Base-by-base conservation (phyloP, 2,329 filamentous ascomycete species). In the Teratosphaeriaceae sp. region DNA sequence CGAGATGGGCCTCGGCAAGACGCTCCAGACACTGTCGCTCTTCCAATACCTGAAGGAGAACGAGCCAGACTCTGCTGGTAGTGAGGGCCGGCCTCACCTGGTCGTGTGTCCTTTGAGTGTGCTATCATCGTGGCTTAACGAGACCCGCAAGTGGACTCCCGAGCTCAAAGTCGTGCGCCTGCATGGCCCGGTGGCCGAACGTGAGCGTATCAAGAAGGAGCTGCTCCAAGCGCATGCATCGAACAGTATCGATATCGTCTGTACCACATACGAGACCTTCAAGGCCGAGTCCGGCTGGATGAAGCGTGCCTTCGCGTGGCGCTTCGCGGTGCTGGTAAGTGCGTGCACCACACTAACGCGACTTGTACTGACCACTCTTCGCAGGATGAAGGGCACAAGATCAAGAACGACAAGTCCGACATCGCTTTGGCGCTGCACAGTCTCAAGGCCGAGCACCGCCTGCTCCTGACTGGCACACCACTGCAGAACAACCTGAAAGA, bases 401-500 rank as follows among this genome's bases (percentile, higher is more conserved):
- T 74, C 47, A 70, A 75, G 49, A 75, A 75, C 38, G 69, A 69
- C 26, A 56, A 62, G 5, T 67, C 68, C 0, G 62, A 69, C 16
- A 59, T 74, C 11, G 65, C 73, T 0, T 56, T 58, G 3, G 56
- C 67, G 2, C 51, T 76, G 3, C 66, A 68, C 26, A 61, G 57
- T 13, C 51, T 76, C 22, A 63, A 62, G 15, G 65, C 73, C 0
- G 71, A 75, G 37, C 70, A 67, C 44, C 70, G 72, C 6, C 57
- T 76, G 7, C 67, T 76, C 1, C 53, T 77, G 3, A 76, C 72
- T 0, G 73, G 68, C 2, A 80, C 77, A 0, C 77, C 76, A 0
- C 62, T 80, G 0, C 77, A 80, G 46, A 80, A 80, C 46, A 74
- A 80, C 42, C 59, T 80, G 0, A 60, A 64, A 2, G 76, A 80